Evolutionary conservation across 2,329 filamentous ascomycete species (phyloP).

Genomic region (Sphaerostilbella broomeana): DNA sequence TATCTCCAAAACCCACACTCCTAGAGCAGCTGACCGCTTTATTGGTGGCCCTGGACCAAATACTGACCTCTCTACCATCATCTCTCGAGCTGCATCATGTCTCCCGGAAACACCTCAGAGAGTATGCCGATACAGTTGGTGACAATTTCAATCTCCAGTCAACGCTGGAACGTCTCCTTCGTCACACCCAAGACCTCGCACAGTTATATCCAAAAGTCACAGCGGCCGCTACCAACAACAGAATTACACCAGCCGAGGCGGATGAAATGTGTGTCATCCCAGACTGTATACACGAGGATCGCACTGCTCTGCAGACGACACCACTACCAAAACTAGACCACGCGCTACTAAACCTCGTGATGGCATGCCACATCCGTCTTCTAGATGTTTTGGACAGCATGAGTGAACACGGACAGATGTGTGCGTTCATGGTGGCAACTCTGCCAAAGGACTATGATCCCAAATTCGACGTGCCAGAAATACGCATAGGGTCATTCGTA

Average conservation of each 20-base stretch:
- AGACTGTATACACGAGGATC: conserved; percentile 28
- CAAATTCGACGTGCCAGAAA: conserved; percentile 32
- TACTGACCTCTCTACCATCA: conserved; percentile 13
- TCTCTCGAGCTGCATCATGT: conserved; percentile 15
- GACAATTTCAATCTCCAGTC: conserved; percentile 20
- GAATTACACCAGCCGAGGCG: not conserved
- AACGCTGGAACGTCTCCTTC: conserved; percentile 30
- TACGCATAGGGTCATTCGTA: conserved; percentile 34
- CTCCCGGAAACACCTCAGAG: conserved; percentile 19
- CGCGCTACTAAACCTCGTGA: conserved; percentile 30
- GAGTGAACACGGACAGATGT: conserved; percentile 25
- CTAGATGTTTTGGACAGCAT: conserved; percentile 32
- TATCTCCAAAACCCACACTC: conserved; percentile 13
- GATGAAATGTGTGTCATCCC: conserved; percentile 22
- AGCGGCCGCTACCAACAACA: conserved; percentile 15
- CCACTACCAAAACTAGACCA: conserved; percentile 23
- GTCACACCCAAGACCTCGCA: conserved; percentile 28
- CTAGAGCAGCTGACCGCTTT: conserved; percentile 18
- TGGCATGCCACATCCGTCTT: conserved; percentile 32
- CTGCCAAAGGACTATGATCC: conserved; percentile 24
- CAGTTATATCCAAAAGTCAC: conserved; percentile 30
- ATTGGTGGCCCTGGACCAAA: conserved; percentile 20
- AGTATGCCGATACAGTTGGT: conserved; percentile 19
- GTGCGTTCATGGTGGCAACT: conserved; percentile 24
- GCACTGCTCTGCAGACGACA: conserved; percentile 13